phyloP scores from a whole-genome alignment of 2,329 filamentous ascomycete genomes.

The Exophiala viscosa region DNA sequence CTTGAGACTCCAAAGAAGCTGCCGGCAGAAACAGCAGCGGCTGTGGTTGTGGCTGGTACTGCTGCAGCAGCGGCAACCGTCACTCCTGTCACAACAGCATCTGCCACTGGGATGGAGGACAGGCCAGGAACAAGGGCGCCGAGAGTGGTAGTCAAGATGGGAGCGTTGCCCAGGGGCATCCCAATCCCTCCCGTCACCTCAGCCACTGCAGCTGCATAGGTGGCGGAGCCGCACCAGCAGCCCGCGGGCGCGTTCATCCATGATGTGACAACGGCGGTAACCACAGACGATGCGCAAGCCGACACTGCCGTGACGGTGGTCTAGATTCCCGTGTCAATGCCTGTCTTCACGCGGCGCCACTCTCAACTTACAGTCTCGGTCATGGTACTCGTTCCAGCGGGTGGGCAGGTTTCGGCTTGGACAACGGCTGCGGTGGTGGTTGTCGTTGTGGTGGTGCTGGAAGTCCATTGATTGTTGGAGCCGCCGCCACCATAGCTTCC shows the following conservation, averaged over 20 bases:
- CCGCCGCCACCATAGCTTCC: constrained; percentile 3
- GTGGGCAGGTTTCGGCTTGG: constrained; percentile 2
- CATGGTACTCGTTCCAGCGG: constrained; percentile 5
- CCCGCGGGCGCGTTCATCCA: constrained; percentile 22
- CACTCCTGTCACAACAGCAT: constrained; percentile 24
- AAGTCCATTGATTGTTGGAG: constrained; percentile 2
- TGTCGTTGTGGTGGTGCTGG: neutral
- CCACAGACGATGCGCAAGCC: constrained; percentile 16
- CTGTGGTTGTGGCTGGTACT: constrained; percentile 7
- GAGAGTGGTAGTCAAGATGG: constrained; percentile 8
- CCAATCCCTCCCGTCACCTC: neutral
- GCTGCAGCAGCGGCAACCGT: constrained; percentile 15
- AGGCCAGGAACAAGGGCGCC: constrained; percentile 21
- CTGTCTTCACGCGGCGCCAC: neutral
- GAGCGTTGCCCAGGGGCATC: constrained; percentile 11
- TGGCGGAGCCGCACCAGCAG: constrained; percentile 17
- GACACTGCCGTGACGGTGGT: constrained; percentile 21
- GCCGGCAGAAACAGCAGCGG: constrained; percentile 13
- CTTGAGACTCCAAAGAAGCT: constrained; percentile 12
- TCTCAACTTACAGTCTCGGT: constrained; percentile 18
- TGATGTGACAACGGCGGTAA: constrained; percentile 21
- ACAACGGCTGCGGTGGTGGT: constrained; percentile 1
- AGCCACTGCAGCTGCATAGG: neutral
- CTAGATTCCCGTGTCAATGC: constrained; percentile 10
- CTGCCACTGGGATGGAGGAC: constrained; percentile 23